Percentiles rank a stretch among this genome's conserved stretches.
Conservation (phyloP, 768 basidiomycete species). For the Thelephora ganbajun region DNA sequence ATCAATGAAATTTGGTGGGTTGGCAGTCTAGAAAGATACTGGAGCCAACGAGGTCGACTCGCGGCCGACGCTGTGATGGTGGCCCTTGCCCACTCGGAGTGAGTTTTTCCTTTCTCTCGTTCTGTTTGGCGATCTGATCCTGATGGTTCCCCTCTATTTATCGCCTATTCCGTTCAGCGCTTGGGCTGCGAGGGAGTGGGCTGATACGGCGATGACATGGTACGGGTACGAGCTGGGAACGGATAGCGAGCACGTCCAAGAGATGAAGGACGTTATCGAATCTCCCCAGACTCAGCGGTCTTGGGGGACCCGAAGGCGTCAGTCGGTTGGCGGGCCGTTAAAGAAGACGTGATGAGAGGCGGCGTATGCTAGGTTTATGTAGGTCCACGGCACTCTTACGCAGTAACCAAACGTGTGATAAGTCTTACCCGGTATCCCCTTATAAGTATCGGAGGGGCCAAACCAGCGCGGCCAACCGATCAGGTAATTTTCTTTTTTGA, state of each 20-base stretch:
- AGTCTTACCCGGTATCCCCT: too few relatives aligned
- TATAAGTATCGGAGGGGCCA: too few relatives aligned
- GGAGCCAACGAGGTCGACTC: slow-evolving; percentile 48
- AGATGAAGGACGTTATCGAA: slow-evolving; percentile 21
- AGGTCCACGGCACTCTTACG: too few relatives aligned
- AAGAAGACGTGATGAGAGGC: background rate
- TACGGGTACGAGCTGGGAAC: slow-evolving; percentile 40
- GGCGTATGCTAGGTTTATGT: background rate
- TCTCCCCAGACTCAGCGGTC: slow-evolving; percentile 29
- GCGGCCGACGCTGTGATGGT: slow-evolving; percentile 49
- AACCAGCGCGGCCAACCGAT: too few relatives aligned
- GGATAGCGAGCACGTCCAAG: slow-evolving; percentile 34
- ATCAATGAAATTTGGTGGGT: slow-evolving; percentile 41
- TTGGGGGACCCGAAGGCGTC: slow-evolving; percentile 27
- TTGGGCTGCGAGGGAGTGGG: slow-evolving; percentile 35
- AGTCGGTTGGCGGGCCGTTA: slow-evolving; percentile 9
- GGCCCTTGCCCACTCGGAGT: slow-evolving; percentile 53
- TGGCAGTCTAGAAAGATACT: slow-evolving; percentile 50
- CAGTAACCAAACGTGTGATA: too few relatives aligned
- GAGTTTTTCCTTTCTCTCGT: slow-evolving; percentile 14
- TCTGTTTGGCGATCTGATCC: background rate
- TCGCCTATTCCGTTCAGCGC: slow-evolving; percentile 29
- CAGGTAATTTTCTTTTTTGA: too few relatives aligned
- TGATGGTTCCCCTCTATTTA: too few relatives aligned
- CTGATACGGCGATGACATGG: slow-evolving; percentile 32